Percentiles rank a stretch among this genome's conserved stretches.
phyloP scores from a whole-genome alignment of 2,329 filamentous ascomycete genomes.

The Pyrenochaeta sp. region DNA sequence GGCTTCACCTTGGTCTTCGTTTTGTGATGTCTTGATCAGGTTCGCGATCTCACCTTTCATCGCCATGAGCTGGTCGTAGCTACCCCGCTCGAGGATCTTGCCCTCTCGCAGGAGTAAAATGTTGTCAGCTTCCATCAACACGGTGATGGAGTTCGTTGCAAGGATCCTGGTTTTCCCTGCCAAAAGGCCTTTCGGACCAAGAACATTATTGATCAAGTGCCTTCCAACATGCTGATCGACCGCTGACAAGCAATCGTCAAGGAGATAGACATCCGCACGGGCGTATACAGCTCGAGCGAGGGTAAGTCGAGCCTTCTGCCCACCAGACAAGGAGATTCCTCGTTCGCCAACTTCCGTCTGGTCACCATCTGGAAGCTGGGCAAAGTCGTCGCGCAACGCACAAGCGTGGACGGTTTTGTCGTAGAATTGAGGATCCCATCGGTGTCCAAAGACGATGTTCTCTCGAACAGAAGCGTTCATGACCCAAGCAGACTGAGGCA shows the following conservation, averaged over 20 bases:
- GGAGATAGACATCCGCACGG: constrained; percentile 91
- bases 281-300: constrained; percentile 95
- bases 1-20: constrained; percentile 56
- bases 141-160: constrained; percentile 93
- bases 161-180: constrained; percentile 88
- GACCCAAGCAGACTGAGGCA: constrained; percentile 92
- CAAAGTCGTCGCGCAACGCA: constrained; percentile 88
- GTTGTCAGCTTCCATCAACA: constrained; percentile 87
- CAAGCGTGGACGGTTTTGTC: constrained; percentile 92
- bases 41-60: constrained; percentile 92
- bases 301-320: constrained; percentile 93
- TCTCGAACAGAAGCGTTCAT: constrained; percentile 98
- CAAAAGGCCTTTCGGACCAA: constrained; percentile 84
- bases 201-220: constrained; percentile 92
- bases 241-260: constrained; percentile 93
- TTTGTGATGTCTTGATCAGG: constrained; percentile 78
- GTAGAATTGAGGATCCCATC: constrained; percentile 93
- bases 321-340: constrained; percentile 93
- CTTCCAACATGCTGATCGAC: constrained; percentile 98
- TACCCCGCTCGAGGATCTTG: constrained; percentile 84
- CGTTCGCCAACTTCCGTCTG: constrained; percentile 96
- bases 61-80: constrained; percentile 87
- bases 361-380: constrained; percentile 91
- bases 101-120: constrained; percentile 86
- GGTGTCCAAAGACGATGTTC: constrained; percentile 96